These are phyloP conservation scores for Nidularia sp. DNA, from an alignment of 768 basidiomycete species.

Conservation along the genomic window DNA sequence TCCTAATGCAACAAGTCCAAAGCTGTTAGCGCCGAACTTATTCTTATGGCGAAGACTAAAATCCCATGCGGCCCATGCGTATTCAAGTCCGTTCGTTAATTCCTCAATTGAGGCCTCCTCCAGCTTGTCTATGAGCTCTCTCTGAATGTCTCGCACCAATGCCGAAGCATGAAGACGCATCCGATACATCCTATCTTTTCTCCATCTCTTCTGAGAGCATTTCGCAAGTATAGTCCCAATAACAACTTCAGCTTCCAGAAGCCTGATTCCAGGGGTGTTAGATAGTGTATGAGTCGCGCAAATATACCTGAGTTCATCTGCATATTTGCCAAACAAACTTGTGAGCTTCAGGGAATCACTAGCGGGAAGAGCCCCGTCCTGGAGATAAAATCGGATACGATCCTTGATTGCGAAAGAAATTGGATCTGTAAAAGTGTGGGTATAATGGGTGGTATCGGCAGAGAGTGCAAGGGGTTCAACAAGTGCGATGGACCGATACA, in stretches of 20 bases:
- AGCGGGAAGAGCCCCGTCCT: not conserved
- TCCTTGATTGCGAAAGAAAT: constrained; percentile 29
- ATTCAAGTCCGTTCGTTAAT: constrained; percentile 35
- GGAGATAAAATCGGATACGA: constrained; percentile 23
- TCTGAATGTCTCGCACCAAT: constrained; percentile 48
- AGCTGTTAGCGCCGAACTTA: constrained; percentile 56
- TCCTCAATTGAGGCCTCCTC: constrained; percentile 13
- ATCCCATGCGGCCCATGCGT: constrained; percentile 66
- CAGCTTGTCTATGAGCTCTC: not conserved
- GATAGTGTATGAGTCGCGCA: constrained; percentile 65
- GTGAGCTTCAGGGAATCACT: constrained; percentile 20
- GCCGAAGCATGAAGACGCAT: constrained; percentile 56
- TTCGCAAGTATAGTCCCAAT: constrained; percentile 71
- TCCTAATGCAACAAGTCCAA: constrained; percentile 61
- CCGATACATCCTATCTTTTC: constrained; percentile 52
- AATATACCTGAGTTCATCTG: constrained; percentile 67
- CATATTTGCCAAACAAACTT: constrained; percentile 48
- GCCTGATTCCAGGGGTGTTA: constrained; percentile 44
- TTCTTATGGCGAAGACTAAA: constrained; percentile 28
- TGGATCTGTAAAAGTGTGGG: constrained; percentile 20
- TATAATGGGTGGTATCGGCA: constrained; percentile 8
- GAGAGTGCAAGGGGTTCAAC: constrained; percentile 24
- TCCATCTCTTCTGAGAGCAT: constrained; percentile 58
- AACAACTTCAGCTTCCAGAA: constrained; percentile 73
- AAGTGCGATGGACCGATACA: constrained; percentile 62